Percentiles rank a stretch among this genome's conserved stretches.
phyloP scores from a whole-genome alignment of 2,329 filamentous ascomycete species.

The Parastagonospora avenae region DNA sequence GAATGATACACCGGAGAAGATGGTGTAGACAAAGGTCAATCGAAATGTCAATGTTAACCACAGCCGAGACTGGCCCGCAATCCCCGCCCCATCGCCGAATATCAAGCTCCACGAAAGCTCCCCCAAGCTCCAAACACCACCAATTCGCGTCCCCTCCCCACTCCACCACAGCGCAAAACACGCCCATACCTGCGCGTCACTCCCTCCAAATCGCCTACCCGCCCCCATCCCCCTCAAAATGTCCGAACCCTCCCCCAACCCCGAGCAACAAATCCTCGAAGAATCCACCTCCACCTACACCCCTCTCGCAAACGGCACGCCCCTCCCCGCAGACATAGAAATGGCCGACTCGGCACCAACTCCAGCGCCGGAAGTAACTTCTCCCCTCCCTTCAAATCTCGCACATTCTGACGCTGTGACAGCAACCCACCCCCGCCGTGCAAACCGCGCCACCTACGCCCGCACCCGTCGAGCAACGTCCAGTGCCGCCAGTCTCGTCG shows the following conservation, averaged over 20 bases:
- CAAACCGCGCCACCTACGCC: conserved; percentile 17
- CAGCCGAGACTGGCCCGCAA: conserved; percentile 12
- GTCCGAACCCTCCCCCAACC: conserved; percentile 24
- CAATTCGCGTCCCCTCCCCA: background rate
- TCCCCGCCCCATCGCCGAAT: conserved; percentile 22
- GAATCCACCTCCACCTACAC: conserved; percentile 8
- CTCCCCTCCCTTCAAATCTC: background rate
- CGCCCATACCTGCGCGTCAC: background rate
- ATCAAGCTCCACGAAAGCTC: conserved; percentile 19
- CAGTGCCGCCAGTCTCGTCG: conserved; percentile 29
- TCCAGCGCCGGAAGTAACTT: conserved; percentile 5
- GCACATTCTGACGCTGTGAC: background rate
- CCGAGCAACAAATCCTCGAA: conserved; percentile 21
- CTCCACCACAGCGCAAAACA: background rate
- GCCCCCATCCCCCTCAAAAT: conserved; percentile 4
- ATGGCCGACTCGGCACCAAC: conserved; percentile 29
- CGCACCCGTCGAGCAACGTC: conserved; percentile 11
- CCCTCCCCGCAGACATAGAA: conserved; percentile 30
- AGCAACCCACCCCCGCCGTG: conserved; percentile 5
- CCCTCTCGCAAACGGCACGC: conserved; percentile 28
- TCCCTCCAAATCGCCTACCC: background rate
- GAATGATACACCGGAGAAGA: too few relatives aligned
- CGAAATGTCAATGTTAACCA: background rate
- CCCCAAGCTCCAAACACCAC: conserved; percentile 3
- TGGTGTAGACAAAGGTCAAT: too few relatives aligned